Conservation (phyloP, 2,329 filamentous ascomycete species). For the Madurella fahalii region DNA sequence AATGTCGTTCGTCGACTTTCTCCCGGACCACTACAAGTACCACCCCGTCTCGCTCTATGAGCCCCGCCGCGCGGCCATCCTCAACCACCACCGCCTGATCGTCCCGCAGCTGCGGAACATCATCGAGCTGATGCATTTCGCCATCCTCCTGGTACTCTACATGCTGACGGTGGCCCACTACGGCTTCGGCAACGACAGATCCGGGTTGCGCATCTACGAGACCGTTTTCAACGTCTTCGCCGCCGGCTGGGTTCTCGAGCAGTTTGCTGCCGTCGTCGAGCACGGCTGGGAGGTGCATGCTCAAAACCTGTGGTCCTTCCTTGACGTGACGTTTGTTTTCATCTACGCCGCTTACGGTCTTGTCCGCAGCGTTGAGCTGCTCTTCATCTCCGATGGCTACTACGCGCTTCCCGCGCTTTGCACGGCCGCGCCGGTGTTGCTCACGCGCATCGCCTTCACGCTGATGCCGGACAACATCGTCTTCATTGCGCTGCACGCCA, state of each 20-base stretch:
- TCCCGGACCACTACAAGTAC: constrained; percentile 70
- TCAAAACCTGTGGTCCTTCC: constrained; percentile 70
- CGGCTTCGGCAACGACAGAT: constrained; percentile 48
- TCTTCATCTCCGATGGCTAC: constrained; percentile 42
- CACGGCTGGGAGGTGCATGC: constrained; percentile 66
- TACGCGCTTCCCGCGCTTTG: constrained; percentile 62
- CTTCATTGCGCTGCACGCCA: constrained; percentile 67
- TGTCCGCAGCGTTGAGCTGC: constrained; percentile 55
- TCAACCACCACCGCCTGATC: constrained; percentile 69
- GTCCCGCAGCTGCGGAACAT: constrained; percentile 64
- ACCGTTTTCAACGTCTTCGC: constrained; percentile 60
- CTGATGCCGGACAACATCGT: constrained; percentile 71
- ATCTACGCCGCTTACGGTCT: constrained; percentile 61
- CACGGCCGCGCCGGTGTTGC: constrained; percentile 63
- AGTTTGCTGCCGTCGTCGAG: constrained; percentile 61
- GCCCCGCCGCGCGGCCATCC: constrained; percentile 58
- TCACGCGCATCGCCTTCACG: constrained; percentile 68
- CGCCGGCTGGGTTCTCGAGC: constrained; percentile 64
- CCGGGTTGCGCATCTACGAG: constrained; percentile 55
- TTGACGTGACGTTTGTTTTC: constrained; percentile 63
- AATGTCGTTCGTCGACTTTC: constrained; percentile 65
- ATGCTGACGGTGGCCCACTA: constrained; percentile 58
- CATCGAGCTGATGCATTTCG: constrained; percentile 62
- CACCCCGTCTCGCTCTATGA: constrained; percentile 67
- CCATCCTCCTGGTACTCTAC: constrained; percentile 60